Evolutionary conservation across 176 grass and related monocot genomes (phyloP), one percentile per base, ranked within the genome.

Genomic region (Musa troglodytarum): DNA sequence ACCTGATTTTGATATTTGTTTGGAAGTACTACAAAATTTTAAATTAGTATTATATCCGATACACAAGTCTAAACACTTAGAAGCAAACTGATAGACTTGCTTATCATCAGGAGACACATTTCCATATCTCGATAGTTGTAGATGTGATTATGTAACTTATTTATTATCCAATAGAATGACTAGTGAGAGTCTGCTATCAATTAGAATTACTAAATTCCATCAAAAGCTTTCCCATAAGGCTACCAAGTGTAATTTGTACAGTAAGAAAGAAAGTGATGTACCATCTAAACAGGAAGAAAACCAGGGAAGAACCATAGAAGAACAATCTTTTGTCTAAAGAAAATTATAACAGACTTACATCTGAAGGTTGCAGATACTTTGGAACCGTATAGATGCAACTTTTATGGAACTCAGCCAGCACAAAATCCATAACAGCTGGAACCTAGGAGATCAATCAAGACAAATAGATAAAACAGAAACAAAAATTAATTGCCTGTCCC

Each of bases 331-430:
- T 52, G 10, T 71, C 28, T 54, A 4, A 62, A 26, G 24, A 26
- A 73, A 51, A 56, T 53, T 9, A 53, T 11, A 55, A 6, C 20
- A 73, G 74, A 82, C 90, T 94, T 94, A 98, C 95, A 79, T 89
- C 89, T 74, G 89, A 89, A 78, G 88, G 86, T 77, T 87, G 88
- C 69, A 98, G 78, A 87, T 98, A 85, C 76, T 98, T 98, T 26
- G 90, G 90, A 79, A 98, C 84, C 2, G 88, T 98, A 78, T 91
- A 98, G 55, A 93, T 87, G 73, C 95, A 98, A 87, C 81, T 86
- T 91, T 81, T 98, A 73, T 98, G 76, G 58, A 94, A 89, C 78
- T 98, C 88, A 14, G 90, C 88, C 52, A 98, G 80, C 83, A 98
- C 76, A 89, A 86, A 89, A 86, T 87, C 88, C 86, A 98, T 89